Evolutionary conservation across 306 rosid genomes (phyloP).

Genomic region (Acacia melanoxylon): DNA sequence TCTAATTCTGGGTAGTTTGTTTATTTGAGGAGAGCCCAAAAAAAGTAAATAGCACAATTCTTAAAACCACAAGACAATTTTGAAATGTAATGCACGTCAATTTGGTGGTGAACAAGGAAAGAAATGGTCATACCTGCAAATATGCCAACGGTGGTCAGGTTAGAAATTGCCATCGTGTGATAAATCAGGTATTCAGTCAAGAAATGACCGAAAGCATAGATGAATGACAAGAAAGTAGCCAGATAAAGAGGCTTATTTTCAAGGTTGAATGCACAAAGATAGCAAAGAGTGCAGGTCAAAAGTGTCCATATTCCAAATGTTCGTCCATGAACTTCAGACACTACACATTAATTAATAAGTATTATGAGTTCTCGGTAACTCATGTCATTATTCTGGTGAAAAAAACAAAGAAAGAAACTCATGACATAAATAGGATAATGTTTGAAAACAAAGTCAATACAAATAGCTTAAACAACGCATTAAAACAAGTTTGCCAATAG

Average conservation of each 20-base stretch:
- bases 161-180: constrained; percentile 72
- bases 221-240: constrained; percentile 79
- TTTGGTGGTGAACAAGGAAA: constrained; percentile 19
- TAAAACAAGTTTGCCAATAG: constrained; percentile 22
- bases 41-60: constrained; percentile 28
- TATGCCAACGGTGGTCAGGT: constrained; percentile 76
- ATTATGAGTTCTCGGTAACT: background rate
- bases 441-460: constrained; percentile 6
- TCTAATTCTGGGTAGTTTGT: background rate
- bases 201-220: constrained; percentile 95
- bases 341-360: constrained; percentile 31
- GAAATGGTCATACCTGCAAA: constrained; percentile 71
- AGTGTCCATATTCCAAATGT: constrained; percentile 95
- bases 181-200: constrained; percentile 71
- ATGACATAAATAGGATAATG: background rate
- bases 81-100: constrained; percentile 7
- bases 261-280: constrained; percentile 87
- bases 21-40: background rate
- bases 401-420: background rate
- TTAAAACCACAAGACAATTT: constrained; percentile 15
- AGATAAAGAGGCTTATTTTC: constrained; percentile 84
- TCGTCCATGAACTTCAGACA: constrained; percentile 97
- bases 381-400: background rate
- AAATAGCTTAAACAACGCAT: constrained; percentile 12
- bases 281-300: constrained; percentile 93